Evolutionary conservation across 2,329 filamentous ascomycete species (phyloP).

Genomic region (Pestalotiopsis sp.): DNA sequence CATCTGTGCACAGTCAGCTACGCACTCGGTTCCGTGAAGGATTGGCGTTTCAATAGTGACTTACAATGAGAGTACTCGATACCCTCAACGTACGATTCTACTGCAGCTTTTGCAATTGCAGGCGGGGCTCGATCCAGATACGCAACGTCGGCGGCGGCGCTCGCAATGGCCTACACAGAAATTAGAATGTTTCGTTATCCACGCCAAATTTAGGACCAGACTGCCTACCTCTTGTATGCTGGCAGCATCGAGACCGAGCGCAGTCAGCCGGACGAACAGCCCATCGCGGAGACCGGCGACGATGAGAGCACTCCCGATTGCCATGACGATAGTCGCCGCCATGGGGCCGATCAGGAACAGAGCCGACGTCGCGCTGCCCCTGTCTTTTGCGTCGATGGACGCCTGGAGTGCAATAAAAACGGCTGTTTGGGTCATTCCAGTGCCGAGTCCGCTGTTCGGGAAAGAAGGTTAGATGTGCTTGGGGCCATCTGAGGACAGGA

Average conservation of each 20-base stretch:
- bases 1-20: background rate
- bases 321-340: slow-evolving; percentile 31
- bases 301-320: slow-evolving; percentile 25
- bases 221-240: slow-evolving; percentile 24
- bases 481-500: background rate
- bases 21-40: too few relatives aligned
- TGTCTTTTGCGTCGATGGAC: slow-evolving; percentile 43
- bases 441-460: slow-evolving; percentile 47
- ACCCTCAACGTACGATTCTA: slow-evolving; percentile 21
- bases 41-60: background rate
- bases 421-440: slow-evolving; percentile 45
- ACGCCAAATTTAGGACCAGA: background rate
- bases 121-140: slow-evolving; percentile 34
- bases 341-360: slow-evolving; percentile 47
- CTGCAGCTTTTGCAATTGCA: slow-evolving; percentile 15
- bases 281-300: slow-evolving; percentile 28
- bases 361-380: slow-evolving; percentile 50
- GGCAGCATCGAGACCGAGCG: slow-evolving; percentile 23
- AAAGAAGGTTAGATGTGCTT: slow-evolving; percentile 9
- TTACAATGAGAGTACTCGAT: slow-evolving; percentile 25
- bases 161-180: slow-evolving; percentile 37
- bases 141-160: slow-evolving; percentile 38
- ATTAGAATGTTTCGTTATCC: slow-evolving; percentile 9
- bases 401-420: slow-evolving; percentile 52
- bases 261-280: slow-evolving; percentile 23